Base-by-base conservation (phyloP, 2,329 filamentous ascomycete species). In the Penicillium sp. region DNA sequence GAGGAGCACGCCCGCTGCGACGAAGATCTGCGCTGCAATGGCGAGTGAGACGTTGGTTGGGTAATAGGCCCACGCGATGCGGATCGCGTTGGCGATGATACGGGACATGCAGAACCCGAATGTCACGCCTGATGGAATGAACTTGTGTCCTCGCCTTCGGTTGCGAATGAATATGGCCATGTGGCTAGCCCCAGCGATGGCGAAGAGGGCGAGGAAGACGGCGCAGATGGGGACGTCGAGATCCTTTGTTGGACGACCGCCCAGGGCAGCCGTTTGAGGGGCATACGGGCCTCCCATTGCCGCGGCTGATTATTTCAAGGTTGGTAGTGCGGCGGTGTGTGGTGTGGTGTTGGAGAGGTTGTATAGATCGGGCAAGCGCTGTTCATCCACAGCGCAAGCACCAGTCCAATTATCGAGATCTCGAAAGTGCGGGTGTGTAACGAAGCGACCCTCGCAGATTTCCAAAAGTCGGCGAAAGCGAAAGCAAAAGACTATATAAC, bases 1-100 rank as follows among this genome's bases (percentile, higher is more conserved):
- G 7, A 95, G 70, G 30, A 95, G 68, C 14, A 91, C 84, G 38
- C 89, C 90, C 0, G 87, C 85, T 40, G 85, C 82, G 51, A 89
- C 82, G 62, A 94, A 85, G 64, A 94, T 81, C 57, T 78, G 78
- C 3, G 88, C 82, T 0, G 81, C 80, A 44, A 84, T 80, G 2
- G 75, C 79, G 4, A 85, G 64, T 9, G 61, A 64, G 30, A 80
- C 61, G 54, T 80, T 78, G 10, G 39, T 58, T 46, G 61, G 70
- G 53, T 70, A 62, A 28, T 63, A 70, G 7, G 86, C 83, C 79
- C 79, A 82, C n/a, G 70, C 78, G 4, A 82, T 80, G 9, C 80
- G 76, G 47, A 82, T 66, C n/a, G 74, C 68, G 45, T 74, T 76
- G 2, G 79, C 74, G 4, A 71, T 55, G 13, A 76, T 72, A 16